A percentile compares a stretch with the other conserved stretches of the same genome.
Conservation (phyloP, 2,329 filamentous ascomycete genomes). For the Diatrype stigma region DNA sequence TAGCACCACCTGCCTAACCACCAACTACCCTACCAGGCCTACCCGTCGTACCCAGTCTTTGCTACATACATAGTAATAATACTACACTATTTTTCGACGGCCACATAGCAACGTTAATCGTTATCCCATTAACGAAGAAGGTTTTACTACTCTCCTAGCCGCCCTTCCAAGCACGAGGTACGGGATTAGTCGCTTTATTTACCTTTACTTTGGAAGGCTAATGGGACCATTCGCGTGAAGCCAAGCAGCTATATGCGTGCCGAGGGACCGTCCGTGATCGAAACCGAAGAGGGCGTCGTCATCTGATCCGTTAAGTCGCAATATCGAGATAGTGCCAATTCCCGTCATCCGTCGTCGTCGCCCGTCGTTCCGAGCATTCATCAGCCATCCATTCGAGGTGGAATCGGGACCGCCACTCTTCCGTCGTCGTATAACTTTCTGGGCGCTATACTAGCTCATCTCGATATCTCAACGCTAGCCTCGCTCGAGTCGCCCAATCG, state of each 20-base stretch:
- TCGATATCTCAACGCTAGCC: not conserved
- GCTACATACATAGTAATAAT: not conserved
- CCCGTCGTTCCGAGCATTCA: not conserved
- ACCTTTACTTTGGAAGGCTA: too few relatives aligned
- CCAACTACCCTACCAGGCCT: not conserved
- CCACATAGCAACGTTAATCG: not conserved
- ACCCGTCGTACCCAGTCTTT: not conserved
- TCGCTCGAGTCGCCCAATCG: too few relatives aligned
- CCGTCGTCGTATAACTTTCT: too few relatives aligned
- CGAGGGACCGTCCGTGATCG: too few relatives aligned
- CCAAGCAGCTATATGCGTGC: too few relatives aligned
- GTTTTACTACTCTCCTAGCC: too few relatives aligned
- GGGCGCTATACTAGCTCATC: not conserved
- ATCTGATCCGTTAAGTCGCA: not conserved
- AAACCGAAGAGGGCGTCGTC: not conserved
- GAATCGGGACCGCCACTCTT: too few relatives aligned
- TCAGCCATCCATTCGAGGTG: too few relatives aligned
- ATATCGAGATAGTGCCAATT: not conserved
- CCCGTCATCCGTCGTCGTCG: not conserved
- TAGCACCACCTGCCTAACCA: not conserved
- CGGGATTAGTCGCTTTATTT: too few relatives aligned
- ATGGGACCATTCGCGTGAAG: too few relatives aligned
- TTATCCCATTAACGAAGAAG: not conserved
- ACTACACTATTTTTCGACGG: too few relatives aligned
- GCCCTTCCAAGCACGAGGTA: too few relatives aligned